phyloP scores from a whole-genome alignment of 345 rosid genomes.

The Garcia nutans region DNA sequence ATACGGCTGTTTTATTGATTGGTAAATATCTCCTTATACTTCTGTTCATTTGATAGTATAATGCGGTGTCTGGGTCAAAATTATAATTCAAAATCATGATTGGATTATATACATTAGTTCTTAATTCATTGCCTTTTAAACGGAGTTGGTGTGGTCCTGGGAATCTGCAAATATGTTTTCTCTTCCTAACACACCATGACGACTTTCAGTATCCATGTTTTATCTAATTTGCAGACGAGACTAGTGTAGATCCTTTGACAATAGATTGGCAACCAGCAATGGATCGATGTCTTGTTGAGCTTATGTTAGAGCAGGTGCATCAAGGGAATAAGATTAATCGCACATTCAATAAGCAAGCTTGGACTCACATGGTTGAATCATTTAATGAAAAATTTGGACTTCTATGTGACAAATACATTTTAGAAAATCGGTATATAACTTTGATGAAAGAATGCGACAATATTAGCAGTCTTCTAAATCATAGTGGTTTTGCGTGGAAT shows the following conservation, averaged over 20 bases:
- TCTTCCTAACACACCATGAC: not conserved
- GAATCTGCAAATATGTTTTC: not conserved
- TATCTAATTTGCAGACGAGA: constrained; percentile 35
- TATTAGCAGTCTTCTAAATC: constrained; percentile 51
- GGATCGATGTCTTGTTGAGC: constrained; percentile 56
- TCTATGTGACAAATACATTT: constrained; percentile 42
- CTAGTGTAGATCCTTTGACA: constrained; percentile 29
- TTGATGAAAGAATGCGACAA: constrained; percentile 66
- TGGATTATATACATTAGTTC: not conserved
- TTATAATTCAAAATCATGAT: not conserved
- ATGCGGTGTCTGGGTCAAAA: not conserved
- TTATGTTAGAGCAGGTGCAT: constrained; percentile 52
- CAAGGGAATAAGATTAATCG: constrained; percentile 46
- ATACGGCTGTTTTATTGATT: constrained; percentile 37
- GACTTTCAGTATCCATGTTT: not conserved
- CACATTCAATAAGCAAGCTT: constrained; percentile 54
- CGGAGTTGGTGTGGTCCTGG: not conserved
- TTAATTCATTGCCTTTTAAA: not conserved
- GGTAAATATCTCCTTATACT: constrained; percentile 43
- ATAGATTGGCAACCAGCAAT: constrained; percentile 56
- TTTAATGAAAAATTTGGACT: constrained; percentile 55
- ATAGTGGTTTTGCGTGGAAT: constrained; percentile 60
- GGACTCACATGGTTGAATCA: constrained; percentile 52
- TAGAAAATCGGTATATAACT: constrained; percentile 51
- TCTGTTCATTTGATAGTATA: constrained; percentile 5